Conservation (phyloP, 75 land plant genomes). For the Selaginella moellendorffii region DNA sequence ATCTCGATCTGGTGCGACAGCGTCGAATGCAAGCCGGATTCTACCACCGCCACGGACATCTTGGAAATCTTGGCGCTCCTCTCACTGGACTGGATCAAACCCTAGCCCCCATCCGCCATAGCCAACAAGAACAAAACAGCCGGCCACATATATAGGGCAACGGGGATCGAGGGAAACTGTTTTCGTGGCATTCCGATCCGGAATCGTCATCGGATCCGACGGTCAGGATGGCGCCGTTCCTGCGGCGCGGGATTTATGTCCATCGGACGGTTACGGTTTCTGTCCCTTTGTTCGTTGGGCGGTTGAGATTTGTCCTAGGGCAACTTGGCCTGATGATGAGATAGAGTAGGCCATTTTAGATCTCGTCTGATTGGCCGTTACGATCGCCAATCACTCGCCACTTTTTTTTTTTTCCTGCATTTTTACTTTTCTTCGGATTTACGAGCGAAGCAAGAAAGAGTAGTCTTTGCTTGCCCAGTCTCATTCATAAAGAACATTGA, state of each 20-base stretch:
- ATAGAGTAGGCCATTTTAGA: too few relatives aligned
- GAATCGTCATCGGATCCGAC: background rate
- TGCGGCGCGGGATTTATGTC: background rate
- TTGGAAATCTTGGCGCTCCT: too few relatives aligned
- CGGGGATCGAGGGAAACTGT: background rate
- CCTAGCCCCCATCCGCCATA: background rate
- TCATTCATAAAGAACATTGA: too few relatives aligned
- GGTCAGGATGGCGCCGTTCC: background rate
- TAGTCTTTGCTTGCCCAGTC: too few relatives aligned
- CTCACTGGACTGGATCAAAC: too few relatives aligned
- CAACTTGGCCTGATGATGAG: too few relatives aligned
- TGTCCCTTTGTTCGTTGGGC: background rate
- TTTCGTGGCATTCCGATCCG: background rate
- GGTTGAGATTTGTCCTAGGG: background rate
- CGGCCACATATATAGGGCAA: background rate
- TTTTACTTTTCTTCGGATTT: too few relatives aligned
- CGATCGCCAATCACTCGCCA: too few relatives aligned
- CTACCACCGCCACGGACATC: background rate
- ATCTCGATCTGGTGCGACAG: background rate
- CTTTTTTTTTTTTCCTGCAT: too few relatives aligned
- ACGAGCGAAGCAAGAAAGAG: too few relatives aligned
- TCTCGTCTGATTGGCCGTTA: too few relatives aligned
- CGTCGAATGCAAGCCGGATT: background rate
- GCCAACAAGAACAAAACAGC: background rate
- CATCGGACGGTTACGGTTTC: background rate